Conservation (phyloP, 2,329 filamentous ascomycete species). For the Akanthomyces uredinophilus region DNA sequence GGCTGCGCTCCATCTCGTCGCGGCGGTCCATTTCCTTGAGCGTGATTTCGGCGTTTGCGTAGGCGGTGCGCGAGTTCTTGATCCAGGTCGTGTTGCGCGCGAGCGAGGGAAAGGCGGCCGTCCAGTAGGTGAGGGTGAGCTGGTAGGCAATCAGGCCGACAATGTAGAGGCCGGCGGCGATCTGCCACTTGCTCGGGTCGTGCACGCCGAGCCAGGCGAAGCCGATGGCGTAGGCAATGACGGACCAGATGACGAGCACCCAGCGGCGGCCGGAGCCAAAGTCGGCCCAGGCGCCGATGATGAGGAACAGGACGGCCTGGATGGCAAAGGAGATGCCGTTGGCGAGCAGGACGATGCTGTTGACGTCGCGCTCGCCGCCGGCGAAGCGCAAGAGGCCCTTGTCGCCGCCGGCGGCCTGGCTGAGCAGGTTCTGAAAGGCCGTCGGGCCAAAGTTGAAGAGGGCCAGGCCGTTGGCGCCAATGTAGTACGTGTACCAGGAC, state of each 20-base stretch:
- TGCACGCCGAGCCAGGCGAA: conserved; percentile 66
- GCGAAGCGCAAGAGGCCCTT: conserved; percentile 49
- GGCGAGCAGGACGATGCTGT: conserved; percentile 59
- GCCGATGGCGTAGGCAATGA: conserved; percentile 57
- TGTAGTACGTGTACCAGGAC: conserved; percentile 46
- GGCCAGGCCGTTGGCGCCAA: conserved; percentile 59
- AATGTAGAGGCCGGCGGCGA: conserved; percentile 58
- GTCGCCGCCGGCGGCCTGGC: conserved; percentile 52
- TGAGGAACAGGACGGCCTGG: conserved; percentile 53
- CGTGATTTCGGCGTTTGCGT: conserved; percentile 42
- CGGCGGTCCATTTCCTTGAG: conserved; percentile 55
- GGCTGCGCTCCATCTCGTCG: conserved; percentile 59
- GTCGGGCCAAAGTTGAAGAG: conserved; percentile 62
- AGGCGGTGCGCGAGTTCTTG: conserved; percentile 28
- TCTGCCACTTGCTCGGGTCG: conserved; percentile 52
- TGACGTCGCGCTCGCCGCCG: conserved; percentile 53
- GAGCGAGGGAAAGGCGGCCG: conserved; percentile 47
- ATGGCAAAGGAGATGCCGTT: conserved; percentile 66
- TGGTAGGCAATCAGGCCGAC: conserved; percentile 63
- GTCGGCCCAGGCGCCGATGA: conserved; percentile 52
- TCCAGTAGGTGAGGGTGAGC: conserved; percentile 64
- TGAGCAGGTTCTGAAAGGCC: conserved; percentile 59
- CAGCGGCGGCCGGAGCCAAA: conserved; percentile 61
- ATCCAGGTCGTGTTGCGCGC: conserved; percentile 33
- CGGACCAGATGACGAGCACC: conserved; percentile 56